phyloP scores from a whole-genome alignment of 306 rosid genomes.

The Glycyrrhiza uralensis region DNA sequence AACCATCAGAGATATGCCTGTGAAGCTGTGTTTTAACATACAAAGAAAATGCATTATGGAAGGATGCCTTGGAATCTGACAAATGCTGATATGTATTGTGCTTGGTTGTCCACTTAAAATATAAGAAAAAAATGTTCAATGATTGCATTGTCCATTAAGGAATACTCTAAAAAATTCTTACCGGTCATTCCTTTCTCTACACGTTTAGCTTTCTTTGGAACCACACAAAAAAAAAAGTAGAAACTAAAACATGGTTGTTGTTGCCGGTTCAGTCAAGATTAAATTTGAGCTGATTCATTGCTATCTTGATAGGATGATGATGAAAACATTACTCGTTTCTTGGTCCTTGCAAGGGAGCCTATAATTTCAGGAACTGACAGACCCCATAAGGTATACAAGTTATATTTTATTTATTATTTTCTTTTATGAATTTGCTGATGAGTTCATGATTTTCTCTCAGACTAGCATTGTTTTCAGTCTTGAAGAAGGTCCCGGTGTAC shows the following conservation, averaged over 20 bases:
- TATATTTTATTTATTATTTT: neutral
- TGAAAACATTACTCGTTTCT: conserved; percentile 72
- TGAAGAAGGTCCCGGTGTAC: conserved; percentile 85
- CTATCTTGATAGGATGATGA: conserved; percentile 58
- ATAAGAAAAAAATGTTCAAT: neutral
- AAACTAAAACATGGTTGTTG: neutral
- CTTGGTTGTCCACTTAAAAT: neutral
- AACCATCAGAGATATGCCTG: neutral
- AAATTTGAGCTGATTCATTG: conserved; percentile 29
- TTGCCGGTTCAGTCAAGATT: neutral
- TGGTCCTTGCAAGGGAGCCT: conserved; percentile 86
- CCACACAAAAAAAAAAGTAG: neutral
- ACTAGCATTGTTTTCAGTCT: conserved; percentile 83
- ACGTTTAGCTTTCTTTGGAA: neutral
- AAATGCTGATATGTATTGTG: neutral
- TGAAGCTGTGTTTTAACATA: neutral
- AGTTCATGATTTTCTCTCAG: conserved; percentile 41
- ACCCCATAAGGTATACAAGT: conserved; percentile 55
- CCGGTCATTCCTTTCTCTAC: neutral
- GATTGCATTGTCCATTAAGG: neutral
- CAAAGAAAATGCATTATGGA: neutral
- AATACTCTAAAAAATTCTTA: neutral
- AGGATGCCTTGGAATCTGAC: neutral
- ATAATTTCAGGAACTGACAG: conserved; percentile 62
- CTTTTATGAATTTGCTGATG: conserved; percentile 4